Conservation (phyloP, 495 filamentous ascomycete species). For the Trichoderma orchidacearum region DNA sequence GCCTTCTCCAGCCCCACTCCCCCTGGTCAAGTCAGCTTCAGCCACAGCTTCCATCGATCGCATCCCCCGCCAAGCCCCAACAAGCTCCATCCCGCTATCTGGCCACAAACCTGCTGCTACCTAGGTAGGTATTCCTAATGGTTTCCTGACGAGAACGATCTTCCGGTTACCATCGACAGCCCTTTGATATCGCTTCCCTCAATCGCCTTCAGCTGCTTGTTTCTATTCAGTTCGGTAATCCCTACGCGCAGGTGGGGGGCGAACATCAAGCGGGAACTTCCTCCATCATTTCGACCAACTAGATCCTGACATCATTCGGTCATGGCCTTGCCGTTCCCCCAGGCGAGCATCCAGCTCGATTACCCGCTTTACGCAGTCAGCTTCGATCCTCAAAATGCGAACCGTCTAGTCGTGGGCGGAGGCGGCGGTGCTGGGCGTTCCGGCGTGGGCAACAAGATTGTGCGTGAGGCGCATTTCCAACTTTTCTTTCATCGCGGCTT, state of each 20-base stretch:
- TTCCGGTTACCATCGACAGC: neutral
- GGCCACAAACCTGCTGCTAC: neutral
- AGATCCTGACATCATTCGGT: neutral
- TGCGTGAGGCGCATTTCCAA: too few relatives aligned
- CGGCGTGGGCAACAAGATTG: conserved; percentile 86
- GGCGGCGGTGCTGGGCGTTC: conserved; percentile 77
- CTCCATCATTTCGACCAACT: too few relatives aligned
- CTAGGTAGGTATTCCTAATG: neutral
- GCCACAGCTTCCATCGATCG: neutral
- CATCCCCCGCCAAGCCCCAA: neutral
- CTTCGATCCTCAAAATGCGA: conserved; percentile 70
- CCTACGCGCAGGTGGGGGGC: too few relatives aligned
- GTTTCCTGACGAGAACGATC: neutral
- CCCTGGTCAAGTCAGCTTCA: too few relatives aligned
- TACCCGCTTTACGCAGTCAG: conserved; percentile 87
- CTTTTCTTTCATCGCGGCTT: neutral
- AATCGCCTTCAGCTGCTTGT: neutral
- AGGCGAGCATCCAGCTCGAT: conserved; percentile 53
- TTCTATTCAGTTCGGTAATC: neutral
- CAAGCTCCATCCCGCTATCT: neutral
- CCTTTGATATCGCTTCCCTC: too few relatives aligned
- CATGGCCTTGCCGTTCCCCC: neutral
- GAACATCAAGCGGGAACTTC: too few relatives aligned
- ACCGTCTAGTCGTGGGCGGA: conserved; percentile 70
- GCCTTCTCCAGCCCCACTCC: too few relatives aligned